Base-by-base conservation (phyloP, 371 early-diverging fungal species). In the Lichtheimia corymbifera region DNA sequence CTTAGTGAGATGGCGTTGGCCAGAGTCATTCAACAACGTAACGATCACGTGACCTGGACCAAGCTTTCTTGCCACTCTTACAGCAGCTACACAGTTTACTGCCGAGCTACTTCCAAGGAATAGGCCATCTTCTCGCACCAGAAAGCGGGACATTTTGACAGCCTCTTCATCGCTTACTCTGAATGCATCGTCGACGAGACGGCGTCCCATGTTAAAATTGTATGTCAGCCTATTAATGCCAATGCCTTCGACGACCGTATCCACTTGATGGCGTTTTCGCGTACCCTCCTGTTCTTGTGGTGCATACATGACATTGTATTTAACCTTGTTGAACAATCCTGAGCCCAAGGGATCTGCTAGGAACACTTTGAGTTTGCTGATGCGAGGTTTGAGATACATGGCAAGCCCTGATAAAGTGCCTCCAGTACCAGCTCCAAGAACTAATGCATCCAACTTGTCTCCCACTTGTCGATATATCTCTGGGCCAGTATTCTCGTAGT, bases 311-410 rank as follows among this genome's bases (percentile, higher is more conserved):
- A 93, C 85, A 55, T 90, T 89, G 71, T 92, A 89, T 67, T 92
- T 91, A 66, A 98, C 91, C 63, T 92, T 93, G 83, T 96, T 88
- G 64, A 85, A 95, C 35, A 97, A 67, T 3, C 97, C 97, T 0
- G 97, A 96, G 4, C 98, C 97, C 58, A 85, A 88, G 2, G 98
- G 98, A 68, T 97, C 98, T 0, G 94, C 96, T 30, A 98, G 79
- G 57, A 89, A 86, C 4, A 93, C 80, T 61, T 79, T 80, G 13
- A 96, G 65, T 17, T 75, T 53, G 0, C 88, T 83, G 1, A 89
- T 59, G 2, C 64, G 79, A 6, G 83, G 76, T 67, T 96, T 95
- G 11, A 98, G 77, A 66, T 86, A 97, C 22, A 80, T 77, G 4
- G 93, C 73, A 0, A 96, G 82, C 11, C 97, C 98, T 2, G 97